These are phyloP conservation scores for Petasospora fabianii DNA, from an alignment of 1,139 yeast genomes.

Conservation along the genomic window DNA sequence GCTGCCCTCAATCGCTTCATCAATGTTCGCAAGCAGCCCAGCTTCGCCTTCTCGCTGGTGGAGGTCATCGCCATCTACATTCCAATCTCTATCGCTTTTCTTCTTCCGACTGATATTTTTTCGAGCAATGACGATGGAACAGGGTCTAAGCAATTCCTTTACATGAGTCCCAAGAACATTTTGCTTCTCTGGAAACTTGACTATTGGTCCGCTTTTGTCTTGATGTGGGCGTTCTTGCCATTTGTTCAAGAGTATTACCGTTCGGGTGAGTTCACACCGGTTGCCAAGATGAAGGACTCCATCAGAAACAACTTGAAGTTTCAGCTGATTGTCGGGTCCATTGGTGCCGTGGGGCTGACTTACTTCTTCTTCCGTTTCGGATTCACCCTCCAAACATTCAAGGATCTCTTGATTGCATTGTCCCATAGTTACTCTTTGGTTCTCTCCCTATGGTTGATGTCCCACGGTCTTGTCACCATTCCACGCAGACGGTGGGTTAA, in stretches of 20 bases:
- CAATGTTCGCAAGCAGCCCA: constrained; percentile 19
- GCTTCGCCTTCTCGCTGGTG: constrained; percentile 19
- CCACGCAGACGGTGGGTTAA: constrained; percentile 60
- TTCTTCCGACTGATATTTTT: constrained; percentile 54
- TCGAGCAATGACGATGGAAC: constrained; percentile 32
- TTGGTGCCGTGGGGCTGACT: constrained; percentile 51
- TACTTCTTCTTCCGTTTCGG: constrained; percentile 64
- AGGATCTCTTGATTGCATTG: constrained; percentile 67
- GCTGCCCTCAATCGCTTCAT: constrained; percentile 21
- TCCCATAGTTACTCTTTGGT: constrained; percentile 78
- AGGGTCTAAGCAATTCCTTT: constrained; percentile 31
- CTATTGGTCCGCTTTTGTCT: constrained; percentile 74
- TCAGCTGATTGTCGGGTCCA: constrained; percentile 53
- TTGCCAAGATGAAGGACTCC: constrained; percentile 52
- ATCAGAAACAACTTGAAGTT: constrained; percentile 53
- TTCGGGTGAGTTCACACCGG: constrained; percentile 58
- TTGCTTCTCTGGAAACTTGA: constrained; percentile 64
- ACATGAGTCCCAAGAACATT: constrained; percentile 45
- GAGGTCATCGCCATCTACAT: constrained; percentile 46
- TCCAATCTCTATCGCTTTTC: constrained; percentile 52
- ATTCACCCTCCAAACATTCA: constrained; percentile 52
- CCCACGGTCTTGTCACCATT: constrained; percentile 70
- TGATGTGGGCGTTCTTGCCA: constrained; percentile 76
- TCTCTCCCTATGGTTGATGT: constrained; percentile 79
- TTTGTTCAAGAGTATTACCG: constrained; percentile 67